Base-by-base conservation (phyloP, 2,329 filamentous ascomycete species). In the Scleromitrula shiraiana region DNA sequence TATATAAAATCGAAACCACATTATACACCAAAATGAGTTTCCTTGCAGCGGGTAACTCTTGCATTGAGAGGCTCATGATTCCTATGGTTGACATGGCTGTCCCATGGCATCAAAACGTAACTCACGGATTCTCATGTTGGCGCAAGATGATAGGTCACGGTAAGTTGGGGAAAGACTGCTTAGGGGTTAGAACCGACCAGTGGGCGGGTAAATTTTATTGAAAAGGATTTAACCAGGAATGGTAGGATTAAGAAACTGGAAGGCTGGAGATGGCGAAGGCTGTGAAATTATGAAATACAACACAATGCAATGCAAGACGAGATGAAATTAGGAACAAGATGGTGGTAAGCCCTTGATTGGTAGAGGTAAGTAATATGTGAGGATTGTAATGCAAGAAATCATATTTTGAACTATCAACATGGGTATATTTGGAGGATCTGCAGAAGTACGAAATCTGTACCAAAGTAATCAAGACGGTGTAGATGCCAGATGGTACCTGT, bases 91-190 rank as follows among this genome's bases (percentile, higher is more conserved):
- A 46, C 27, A 29, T 29, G 7, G 26, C 26, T 29, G 26, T 17
- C 26, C 22, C 24, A 24, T 40, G 36, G 35, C 27, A 19, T 30
- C 26, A 26, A 41, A 17, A 17, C 30, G 12, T 24, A 29, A 10
- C 22, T 43, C 40, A 29, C 32, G 30, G 12, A 9, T 38, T 23
- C 17, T 27, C 20, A 7, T 20, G 19, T 46, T 38, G 23, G 36
- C 29, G 41, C 23, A 37, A 27, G 20, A 26, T 53, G 52, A 49
- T 52, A 46, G 39, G 41, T 50, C 46, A 23, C 41, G 46, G 35
- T 8, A 24, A 42, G 37, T 20, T 47, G 27, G 12, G 12, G 22
- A 33, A 23, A 19, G 22, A 22, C 15, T 12, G 39, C 12, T 24
- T n/a, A 23, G 32, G 15, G 26, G n/a, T 19, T 41, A 33, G 27